Base-by-base conservation (phyloP, 371 early-diverging fungal species). In the Rhizopus arrhizus region DNA sequence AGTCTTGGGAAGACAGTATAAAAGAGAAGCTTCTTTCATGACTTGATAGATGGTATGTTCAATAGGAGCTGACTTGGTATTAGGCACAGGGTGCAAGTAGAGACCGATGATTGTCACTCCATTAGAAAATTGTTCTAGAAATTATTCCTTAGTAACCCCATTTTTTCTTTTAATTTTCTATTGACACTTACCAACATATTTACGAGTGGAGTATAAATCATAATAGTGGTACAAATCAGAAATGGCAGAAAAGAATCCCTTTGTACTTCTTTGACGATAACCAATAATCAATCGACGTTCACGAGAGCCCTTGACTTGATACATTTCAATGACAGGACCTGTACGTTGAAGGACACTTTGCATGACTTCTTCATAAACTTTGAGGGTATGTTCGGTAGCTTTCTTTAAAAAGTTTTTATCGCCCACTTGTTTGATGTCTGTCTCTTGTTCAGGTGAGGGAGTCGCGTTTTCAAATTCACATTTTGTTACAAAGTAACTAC, bases 191-290 rank as follows among this genome's bases (percentile, higher is more conserved):
- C 87, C 88, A 72, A 96, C 96, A 82, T 97, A 96, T 84, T 98
- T 98, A 63, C 98, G 85, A 61, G 95, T 91, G 53, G 97, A 94
- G 79, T 90, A 97, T 64, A 98, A 75, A 63, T 89, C 89, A 82
- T 98, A 97, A 85, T 91, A 98, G 80, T 98, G 98, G 85, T 97
- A 98, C 66, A 98, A 80, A 78, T 98, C 98, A 36, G 95, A 95
- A 82, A 98, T 84, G 65, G 97, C 97, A 12, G 96, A 91, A 72
- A 96, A 93, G 83, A 96, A 95, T 45, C 85, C 82, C 72, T 90
- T 90, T 6, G 98, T 97, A 73, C 91, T 94, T 68, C 90, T 82
- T 74, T 97, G 97, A 51, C 86, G 84, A 66, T 83, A 83, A 58
- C 93, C 98, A 67, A 98, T 93, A 56, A 98, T 90, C 43, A 98